Conservation (phyloP, 345 rosid genomes). For the Pelargonium nanum region DNA sequence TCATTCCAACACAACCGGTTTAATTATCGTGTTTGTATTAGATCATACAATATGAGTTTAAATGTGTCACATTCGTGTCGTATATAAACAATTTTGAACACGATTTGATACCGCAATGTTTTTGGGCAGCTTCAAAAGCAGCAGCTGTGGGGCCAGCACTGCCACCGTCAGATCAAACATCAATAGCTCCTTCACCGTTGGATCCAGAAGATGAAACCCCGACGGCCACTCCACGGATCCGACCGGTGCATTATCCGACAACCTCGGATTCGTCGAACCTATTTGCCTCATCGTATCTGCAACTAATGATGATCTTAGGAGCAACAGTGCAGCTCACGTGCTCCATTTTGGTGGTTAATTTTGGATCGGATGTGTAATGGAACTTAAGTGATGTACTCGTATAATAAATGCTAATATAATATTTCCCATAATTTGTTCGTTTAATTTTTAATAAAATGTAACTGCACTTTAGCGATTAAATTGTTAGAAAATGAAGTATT, state of each 20-base stretch:
- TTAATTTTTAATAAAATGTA: too few relatives aligned
- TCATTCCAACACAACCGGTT: not conserved
- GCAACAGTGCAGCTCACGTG: slow-evolving; percentile 1
- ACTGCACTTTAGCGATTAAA: too few relatives aligned
- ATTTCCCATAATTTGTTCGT: too few relatives aligned
- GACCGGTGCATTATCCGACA: slow-evolving; percentile 26
- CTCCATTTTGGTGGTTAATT: not conserved
- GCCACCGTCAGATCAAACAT: slow-evolving; percentile 8
- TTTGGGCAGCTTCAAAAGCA: slow-evolving; percentile 34
- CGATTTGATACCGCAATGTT: not conserved
- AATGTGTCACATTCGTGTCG: not conserved
- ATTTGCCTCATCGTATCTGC: slow-evolving; percentile 9
- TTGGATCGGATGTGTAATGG: not conserved
- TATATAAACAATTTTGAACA: not conserved
- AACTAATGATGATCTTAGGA: slow-evolving; percentile 10
- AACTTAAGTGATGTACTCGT: too few relatives aligned
- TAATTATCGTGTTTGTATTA: not conserved
- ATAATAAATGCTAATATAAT: too few relatives aligned
- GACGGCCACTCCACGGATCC: slow-evolving; percentile 17
- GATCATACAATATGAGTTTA: too few relatives aligned
- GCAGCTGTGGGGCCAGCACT: slow-evolving; percentile 22
- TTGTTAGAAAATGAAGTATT: too few relatives aligned
- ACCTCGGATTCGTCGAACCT: slow-evolving; percentile 15
- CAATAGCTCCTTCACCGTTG: slow-evolving; percentile 18
- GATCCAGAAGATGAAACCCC: slow-evolving; percentile 20